Evolutionary conservation across 169 alveolate species (phyloP), one percentile per base, ranked within the genome.

Genomic region (Plasmodium gaboni): DNA sequence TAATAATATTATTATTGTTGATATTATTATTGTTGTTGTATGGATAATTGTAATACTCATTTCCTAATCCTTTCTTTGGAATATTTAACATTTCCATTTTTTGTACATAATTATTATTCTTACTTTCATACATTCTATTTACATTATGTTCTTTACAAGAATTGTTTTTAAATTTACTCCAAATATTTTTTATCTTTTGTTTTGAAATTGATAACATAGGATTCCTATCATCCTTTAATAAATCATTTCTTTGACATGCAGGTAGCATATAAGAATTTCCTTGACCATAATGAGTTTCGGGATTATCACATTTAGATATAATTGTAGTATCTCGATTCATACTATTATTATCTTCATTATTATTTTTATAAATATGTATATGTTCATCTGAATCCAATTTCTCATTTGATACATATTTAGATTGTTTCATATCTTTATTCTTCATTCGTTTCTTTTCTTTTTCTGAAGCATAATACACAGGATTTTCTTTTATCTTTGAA

Each of bases 111-210:
- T 63, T 48, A 38, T 3, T 76, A 3, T 78, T 51, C 42, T 78
- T 72, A 65, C 15, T 67, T 1, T 78, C 89, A 57, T 38, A 28
- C n/a, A 76, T 65, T 13, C 78, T 42, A 24, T 32, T 38, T 1
- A 50, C n/a, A 26, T 44, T 78, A 26, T 78, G 89, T 32, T 78
- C 89, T 17, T 78, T 78, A 19, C 78, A 17, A 3, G 89, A n/a
- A 24, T 24, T 24, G 13, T 59, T 44, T 70, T 78, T 78, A 78
- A 78, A 78, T 44, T 78, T 78, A 42, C 67, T 78, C 89, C 89
- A 78, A 2, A 78, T 78, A 17, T 78, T 78, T 46, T 78, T 78
- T 51, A 78, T 78, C 17, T 78, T 78, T 42, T 78, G 89, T 70
- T 78, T 78, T 24, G 89, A 78, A 17, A 65, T 65, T 61, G 67